Percentiles rank a stretch among this genome's conserved stretches.
phyloP scores from a whole-genome alignment of 768 basidiomycete species.

The Hypholoma fasciculare region DNA sequence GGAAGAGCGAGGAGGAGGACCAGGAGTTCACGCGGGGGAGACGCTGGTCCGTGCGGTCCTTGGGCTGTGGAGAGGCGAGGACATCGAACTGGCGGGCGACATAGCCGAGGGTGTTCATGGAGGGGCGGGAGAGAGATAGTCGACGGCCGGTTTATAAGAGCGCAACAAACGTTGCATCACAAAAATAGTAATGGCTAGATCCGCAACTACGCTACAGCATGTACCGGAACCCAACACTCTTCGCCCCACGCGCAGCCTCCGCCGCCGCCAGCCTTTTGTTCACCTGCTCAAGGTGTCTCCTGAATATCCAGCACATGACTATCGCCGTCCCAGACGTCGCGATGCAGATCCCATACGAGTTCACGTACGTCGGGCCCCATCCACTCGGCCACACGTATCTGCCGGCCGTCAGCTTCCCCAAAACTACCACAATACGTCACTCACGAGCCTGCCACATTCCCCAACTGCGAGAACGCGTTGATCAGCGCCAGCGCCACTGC shows the following conservation, averaged over 20 bases:
- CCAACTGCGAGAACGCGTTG: slow-evolving; percentile 80
- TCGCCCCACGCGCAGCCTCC: slow-evolving; percentile 38
- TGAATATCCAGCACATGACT: slow-evolving; percentile 53
- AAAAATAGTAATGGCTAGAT: slow-evolving; percentile 2
- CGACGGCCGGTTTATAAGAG: slow-evolving; percentile 1
- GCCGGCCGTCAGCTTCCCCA: slow-evolving; percentile 10
- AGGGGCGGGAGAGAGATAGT: slow-evolving; percentile 4
- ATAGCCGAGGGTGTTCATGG: slow-evolving; percentile 82
- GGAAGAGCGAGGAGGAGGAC: slow-evolving; percentile 55
- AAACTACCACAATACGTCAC: slow-evolving; percentile 24
- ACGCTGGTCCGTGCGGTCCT: slow-evolving; percentile 31
- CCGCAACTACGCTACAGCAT: slow-evolving; percentile 31
- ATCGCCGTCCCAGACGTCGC: slow-evolving; percentile 51
- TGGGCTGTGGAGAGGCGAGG: slow-evolving; percentile 64
- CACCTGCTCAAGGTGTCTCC: slow-evolving; percentile 34
- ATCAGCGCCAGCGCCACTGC: slow-evolving; percentile 80
- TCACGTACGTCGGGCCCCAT: slow-evolving; percentile 69
- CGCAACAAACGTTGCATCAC: slow-evolving; percentile 7
- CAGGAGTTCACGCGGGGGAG: slow-evolving; percentile 55
- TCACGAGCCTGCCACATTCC: slow-evolving; percentile 82
- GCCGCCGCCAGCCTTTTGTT: slow-evolving; percentile 40
- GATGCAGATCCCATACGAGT: slow-evolving; percentile 76
- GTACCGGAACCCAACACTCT: slow-evolving; percentile 49
- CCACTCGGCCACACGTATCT: slow-evolving; percentile 66
- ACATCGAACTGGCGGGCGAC: slow-evolving; percentile 84